Evolutionary conservation across 148 eudicot species (phyloP), one percentile per base, ranked within the genome.

Genomic region (Bassia scoparia): DNA sequence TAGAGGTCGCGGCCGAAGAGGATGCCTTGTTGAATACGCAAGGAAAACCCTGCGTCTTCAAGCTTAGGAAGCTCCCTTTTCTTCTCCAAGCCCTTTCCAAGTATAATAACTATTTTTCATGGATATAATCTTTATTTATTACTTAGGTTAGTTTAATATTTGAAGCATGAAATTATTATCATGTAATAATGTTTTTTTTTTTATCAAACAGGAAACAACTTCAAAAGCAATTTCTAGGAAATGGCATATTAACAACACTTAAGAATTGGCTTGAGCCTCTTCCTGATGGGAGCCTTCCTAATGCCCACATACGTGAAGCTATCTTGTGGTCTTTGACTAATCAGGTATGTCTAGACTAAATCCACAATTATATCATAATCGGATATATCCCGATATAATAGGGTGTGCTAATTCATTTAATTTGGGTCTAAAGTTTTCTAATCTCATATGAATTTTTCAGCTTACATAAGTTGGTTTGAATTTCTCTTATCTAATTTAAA

Each of bases 271-370:
- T 93, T 53, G 92, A 93, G 62, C 98, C 98, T 29, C 88, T 93
- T 50, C 96, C 98, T 54, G 95, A 93, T 87, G 97, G 97, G 68
- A 90, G 98, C 85, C 73, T 93, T 70, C 98, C 97, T 38, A 93
- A 93, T 77, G 86, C 85, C 68, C 87, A 93, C 71, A 85, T 90
- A 34, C 95, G 98, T 24, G 90, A 84, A 46, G 92, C 94, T 52
- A 82, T 93, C 69, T 67, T 93, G 66, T 76, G 72, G 81, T 84
- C 90, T 70, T 83, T 93, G 78, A 90, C 90, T 78, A 94, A 90
- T 46, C n/a, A n/a, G n/a, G n/a, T n/a, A n/a, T n/a, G n/a, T n/a
- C n/a, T n/a, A n/a, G n/a, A n/a, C n/a, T n/a, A n/a, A n/a, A n/a
- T n/a, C n/a, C n/a, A n/a, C n/a, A n/a, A n/a, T n/a, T n/a, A n/a